phyloP scores from a whole-genome alignment of 345 rosid species.

The Gossypium longicalyx region DNA sequence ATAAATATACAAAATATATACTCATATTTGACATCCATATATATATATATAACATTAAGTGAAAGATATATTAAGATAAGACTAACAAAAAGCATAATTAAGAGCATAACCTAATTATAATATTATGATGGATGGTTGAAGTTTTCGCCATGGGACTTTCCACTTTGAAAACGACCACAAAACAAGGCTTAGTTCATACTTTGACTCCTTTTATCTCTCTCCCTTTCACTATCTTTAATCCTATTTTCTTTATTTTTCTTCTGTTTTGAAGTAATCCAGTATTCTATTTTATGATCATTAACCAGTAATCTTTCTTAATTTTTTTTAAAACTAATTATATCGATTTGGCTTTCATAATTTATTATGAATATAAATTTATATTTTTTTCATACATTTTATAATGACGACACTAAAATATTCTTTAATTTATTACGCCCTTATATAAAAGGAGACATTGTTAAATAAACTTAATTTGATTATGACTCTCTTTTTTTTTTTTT shows the following conservation, averaged over 20 bases:
- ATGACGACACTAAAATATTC: too few relatives aligned
- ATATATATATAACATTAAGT: too few relatives aligned
- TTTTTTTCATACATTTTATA: too few relatives aligned
- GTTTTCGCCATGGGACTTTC: conserved; percentile 12
- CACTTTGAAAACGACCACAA: conserved; percentile 24
- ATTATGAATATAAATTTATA: too few relatives aligned
- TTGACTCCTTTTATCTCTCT: not conserved
- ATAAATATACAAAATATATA: too few relatives aligned
- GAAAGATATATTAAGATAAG: too few relatives aligned
- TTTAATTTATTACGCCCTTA: too few relatives aligned
- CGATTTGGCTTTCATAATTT: too few relatives aligned
- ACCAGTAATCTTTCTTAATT: not conserved
- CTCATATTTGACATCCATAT: too few relatives aligned
- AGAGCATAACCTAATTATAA: conserved; percentile 1
- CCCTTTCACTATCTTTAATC: not conserved
- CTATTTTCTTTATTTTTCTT: not conserved
- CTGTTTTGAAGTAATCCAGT: not conserved
- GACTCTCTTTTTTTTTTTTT: too few relatives aligned
- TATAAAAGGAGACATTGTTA: too few relatives aligned
- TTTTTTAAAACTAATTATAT: not conserved
- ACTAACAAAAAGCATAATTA: not conserved
- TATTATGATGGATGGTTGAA: conserved; percentile 1
- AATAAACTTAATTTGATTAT: too few relatives aligned
- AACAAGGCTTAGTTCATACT: conserved; percentile 1
- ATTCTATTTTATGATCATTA: not conserved